Percentiles rank a stretch among this genome's conserved stretches.
These are phyloP conservation scores for Thielaviopsis punctulata DNA, from an alignment of 2,329 filamentous ascomycete species.

Conservation along the genomic window DNA sequence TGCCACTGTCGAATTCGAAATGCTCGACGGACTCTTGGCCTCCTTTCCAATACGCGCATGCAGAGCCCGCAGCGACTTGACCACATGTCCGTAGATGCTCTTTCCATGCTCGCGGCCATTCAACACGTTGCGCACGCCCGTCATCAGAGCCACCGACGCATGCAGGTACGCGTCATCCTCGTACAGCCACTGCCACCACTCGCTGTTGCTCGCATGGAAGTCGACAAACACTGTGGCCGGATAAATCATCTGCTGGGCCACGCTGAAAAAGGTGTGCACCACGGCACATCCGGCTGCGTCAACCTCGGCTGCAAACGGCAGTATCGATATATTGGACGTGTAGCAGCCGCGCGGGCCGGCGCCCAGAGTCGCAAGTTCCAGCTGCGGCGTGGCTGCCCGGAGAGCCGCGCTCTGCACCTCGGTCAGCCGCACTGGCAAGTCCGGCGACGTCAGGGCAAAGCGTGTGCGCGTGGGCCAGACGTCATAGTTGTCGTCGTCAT, in stretches of 20 bases:
- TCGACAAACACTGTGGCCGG: constrained; percentile 11
- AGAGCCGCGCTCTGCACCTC: background rate
- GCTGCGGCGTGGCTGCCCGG: background rate
- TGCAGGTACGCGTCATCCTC: constrained; percentile 9
- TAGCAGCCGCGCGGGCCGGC: background rate
- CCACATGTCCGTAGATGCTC: constrained; percentile 4
- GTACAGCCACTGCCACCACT: constrained; percentile 10
- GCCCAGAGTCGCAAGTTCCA: background rate
- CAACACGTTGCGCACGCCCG: constrained; percentile 11
- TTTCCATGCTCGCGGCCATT: constrained; percentile 8
- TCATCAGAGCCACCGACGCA: constrained; percentile 10
- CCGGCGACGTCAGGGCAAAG: background rate
- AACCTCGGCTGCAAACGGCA: background rate
- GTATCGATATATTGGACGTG: background rate
- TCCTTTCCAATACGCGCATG: constrained; percentile 5
- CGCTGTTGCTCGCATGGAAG: constrained; percentile 7
- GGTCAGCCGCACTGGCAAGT: background rate
- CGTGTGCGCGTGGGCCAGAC: background rate
- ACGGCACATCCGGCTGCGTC: background rate
- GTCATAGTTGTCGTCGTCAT: background rate
- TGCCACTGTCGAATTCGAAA: constrained; percentile 7
- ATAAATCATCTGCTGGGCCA: constrained; percentile 11
- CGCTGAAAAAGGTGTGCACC: constrained; percentile 3
- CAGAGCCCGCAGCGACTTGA: constrained; percentile 9
- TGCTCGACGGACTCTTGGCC: background rate